Percentiles rank a stretch among this genome's conserved stretches.
These are phyloP conservation scores for Pseudocohnilembus persalinus DNA, from an alignment of 169 alveolate species.

Conservation along the genomic window DNA sequence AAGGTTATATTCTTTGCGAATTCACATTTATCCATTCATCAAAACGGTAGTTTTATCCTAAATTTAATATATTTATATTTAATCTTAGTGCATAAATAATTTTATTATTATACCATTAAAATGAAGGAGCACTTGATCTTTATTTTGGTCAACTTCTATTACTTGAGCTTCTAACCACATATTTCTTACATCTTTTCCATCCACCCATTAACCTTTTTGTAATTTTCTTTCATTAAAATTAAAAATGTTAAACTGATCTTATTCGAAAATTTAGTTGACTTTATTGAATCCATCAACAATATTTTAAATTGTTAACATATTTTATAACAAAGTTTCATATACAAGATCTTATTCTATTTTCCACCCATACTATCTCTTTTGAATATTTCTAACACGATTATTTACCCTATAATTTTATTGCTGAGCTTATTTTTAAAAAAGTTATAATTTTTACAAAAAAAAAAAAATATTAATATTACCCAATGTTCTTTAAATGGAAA, in stretches of 20 bases:
- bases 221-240: background rate
- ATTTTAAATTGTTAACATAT: background rate
- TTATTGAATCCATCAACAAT: background rate
- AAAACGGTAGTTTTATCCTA: background rate
- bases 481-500: no score
- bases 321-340: background rate
- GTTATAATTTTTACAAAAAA: no score
- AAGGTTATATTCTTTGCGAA: background rate
- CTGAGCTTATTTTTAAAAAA: no score
- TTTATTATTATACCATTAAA: background rate
- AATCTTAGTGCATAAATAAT: no score
- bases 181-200: background rate
- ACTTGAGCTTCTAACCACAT: background rate
- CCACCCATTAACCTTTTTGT: background rate
- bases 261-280: background rate
- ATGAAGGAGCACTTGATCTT: background rate
- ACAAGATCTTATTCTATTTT: no score
- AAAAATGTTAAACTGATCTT: background rate
- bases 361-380: background rate
- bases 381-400: background rate
- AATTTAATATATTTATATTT: no score
- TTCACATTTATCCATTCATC: background rate
- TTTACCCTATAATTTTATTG: no score
- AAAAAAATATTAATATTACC: no score
- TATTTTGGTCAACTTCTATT: background rate